Conservation (phyloP, 2,329 filamentous ascomycete species). For the Fusarium xylarioides region DNA sequence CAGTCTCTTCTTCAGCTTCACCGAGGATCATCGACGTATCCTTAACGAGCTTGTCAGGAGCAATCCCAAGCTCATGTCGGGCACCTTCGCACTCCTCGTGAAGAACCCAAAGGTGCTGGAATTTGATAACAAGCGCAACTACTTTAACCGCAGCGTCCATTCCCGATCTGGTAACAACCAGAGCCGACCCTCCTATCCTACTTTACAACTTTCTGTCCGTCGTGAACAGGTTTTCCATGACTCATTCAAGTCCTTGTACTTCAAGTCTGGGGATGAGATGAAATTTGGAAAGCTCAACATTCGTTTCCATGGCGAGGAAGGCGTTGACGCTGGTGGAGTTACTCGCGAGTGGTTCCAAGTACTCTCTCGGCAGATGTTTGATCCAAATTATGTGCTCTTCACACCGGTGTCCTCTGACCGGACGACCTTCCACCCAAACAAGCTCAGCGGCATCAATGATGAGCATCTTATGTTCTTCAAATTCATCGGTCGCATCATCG, state of each 20-base stretch:
- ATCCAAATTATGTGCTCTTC: constrained; percentile 96
- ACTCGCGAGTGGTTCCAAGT: constrained; percentile 99
- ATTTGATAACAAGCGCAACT: constrained; percentile 99
- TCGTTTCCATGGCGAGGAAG: constrained; percentile 95
- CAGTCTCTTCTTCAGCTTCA: constrained; percentile 94
- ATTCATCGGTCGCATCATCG: constrained; percentile 98
- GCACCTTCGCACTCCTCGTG: constrained; percentile 92
- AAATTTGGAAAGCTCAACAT: constrained; percentile 99
- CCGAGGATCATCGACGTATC: constrained; percentile 96
- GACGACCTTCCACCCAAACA: constrained; percentile 98
- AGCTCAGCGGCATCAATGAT: constrained; percentile 90
- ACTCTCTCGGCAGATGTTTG: constrained; percentile 97
- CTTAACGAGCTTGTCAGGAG: constrained; percentile 97
- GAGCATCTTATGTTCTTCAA: constrained; percentile 99
- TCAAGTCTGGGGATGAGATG: constrained; percentile 96
- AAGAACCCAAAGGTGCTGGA: constrained; percentile 99
- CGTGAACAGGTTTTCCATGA: constrained; percentile 97
- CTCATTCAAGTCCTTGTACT: constrained; percentile 97
- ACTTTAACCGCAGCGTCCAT: constrained; percentile 95
- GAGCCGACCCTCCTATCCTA: constrained; percentile 73
- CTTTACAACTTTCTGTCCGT: constrained; percentile 86
- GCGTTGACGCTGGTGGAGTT: constrained; percentile 96
- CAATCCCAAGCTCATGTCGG: constrained; percentile 98
- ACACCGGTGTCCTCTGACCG: constrained; percentile 96
- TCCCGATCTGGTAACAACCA: constrained; percentile 71